Percentiles rank a stretch among this genome's conserved stretches.
phyloP scores from a whole-genome alignment of 257 asterid genomes.

The Verbascum thapsus region DNA sequence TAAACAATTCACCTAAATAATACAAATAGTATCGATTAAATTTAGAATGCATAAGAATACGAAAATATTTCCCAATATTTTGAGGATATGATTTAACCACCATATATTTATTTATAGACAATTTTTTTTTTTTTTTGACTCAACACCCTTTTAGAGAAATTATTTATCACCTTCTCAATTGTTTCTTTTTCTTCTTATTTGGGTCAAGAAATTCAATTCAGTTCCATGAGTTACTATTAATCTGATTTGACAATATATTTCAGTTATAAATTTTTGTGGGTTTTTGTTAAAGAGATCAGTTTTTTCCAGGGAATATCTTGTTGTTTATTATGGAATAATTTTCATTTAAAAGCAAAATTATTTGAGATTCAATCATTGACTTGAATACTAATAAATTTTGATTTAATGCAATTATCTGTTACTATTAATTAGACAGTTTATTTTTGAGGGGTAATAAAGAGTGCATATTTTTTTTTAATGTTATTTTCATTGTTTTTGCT shows the following conservation, averaged over 20 bases:
- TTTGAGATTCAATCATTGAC: constrained; percentile 24
- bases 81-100: too few relatives aligned
- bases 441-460: not conserved
- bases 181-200: not conserved
- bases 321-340: constrained; percentile 22
- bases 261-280: constrained; percentile 29
- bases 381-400: constrained; percentile 24
- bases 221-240: constrained; percentile 19
- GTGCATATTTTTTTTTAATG: not conserved
- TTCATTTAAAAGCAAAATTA: constrained; percentile 28
- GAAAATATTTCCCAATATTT: too few relatives aligned
- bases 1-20: too few relatives aligned
- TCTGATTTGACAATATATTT: constrained; percentile 11
- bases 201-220: constrained; percentile 23
- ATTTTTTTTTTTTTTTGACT: too few relatives aligned
- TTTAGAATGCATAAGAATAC: too few relatives aligned
- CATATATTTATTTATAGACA: too few relatives aligned
- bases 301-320: constrained; percentile 5
- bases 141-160: constrained; percentile 14
- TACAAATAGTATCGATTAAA: too few relatives aligned
- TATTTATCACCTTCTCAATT: not conserved
- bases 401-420: constrained; percentile 11
- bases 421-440: not conserved
- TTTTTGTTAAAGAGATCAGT: constrained; percentile 8
- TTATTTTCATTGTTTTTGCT: too few relatives aligned